phyloP scores from a whole-genome alignment of 2,329 filamentous ascomycete species.

The Xenoacremonium recifei region DNA sequence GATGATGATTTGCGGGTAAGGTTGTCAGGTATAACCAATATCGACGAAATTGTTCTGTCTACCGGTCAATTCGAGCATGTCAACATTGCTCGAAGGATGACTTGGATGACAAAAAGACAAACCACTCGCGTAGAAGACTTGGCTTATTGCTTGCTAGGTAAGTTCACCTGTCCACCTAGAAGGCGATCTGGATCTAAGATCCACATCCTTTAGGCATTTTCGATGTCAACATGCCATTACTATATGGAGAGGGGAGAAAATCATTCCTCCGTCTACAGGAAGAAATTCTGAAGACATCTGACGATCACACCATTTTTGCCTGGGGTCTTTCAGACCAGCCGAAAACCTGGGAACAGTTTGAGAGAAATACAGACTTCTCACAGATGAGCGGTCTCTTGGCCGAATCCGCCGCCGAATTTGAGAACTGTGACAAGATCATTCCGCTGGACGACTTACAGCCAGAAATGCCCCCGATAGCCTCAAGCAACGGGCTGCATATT shows the following conservation, averaged over 20 bases:
- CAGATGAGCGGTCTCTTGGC: slow-evolving; percentile 28
- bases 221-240: slow-evolving; percentile 32
- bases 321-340: no score
- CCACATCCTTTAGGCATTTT: slow-evolving; percentile 32
- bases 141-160: slow-evolving; percentile 33
- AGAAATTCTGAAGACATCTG: slow-evolving; percentile 28
- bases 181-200: no score
- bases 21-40: not conserved
- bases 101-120: not conserved
- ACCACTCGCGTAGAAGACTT: slow-evolving; percentile 26
- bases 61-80: not conserved
- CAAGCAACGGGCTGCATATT: no score
- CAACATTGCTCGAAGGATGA: not conserved
- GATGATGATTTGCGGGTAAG: not conserved
- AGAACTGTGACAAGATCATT: no score
- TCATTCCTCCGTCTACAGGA: slow-evolving; percentile 27
- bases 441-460: no score
- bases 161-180: no score
- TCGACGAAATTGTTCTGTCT: not conserved
- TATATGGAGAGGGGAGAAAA: slow-evolving; percentile 32
- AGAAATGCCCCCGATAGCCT: no score
- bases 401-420: slow-evolving; percentile 24
- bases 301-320: slow-evolving; percentile 29
- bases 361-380: no score
- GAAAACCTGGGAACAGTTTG: slow-evolving; percentile 12